Base-by-base conservation (phyloP, 208 protist genomes). In the Acanthamoeba royreba region DNA sequence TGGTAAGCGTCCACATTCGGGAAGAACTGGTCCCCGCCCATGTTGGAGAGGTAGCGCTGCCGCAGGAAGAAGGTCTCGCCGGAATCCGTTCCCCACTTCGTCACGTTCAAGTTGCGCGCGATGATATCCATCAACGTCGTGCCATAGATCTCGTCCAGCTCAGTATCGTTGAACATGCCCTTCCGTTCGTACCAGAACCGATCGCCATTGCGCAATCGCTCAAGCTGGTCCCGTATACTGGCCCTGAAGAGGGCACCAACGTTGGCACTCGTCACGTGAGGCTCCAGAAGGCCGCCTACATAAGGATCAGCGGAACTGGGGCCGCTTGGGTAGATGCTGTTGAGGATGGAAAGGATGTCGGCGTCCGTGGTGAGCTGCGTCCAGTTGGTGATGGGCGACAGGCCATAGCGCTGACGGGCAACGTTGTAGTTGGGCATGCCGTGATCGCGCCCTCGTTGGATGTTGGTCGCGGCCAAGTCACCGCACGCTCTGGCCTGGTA, bases 131-230 rank as follows among this genome's bases (percentile, higher is more conserved):
- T 52, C 2, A 88, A 38, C 8, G 79, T 88, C 79, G 72, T 83
- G 72, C 52, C 52, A 49, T 90, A 33, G 53, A 90, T 46, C 33
- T 35, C 7, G 53, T 43, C 83, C 35, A 90, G 83, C 38, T 90
- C 83, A 42, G 47, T 49, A 0, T 42, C 13, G 42, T 19, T 61
- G 83, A 90, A 90, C 83, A 90, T 90, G 52, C 55, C 83, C 52
- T 43, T 61, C 19, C 83, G 83, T 33, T 95, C 90, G 38, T 49
- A 94, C 58, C 87, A 95, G 86, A 92, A 95, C 8, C 86, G 55
- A 35, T 95, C 93, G 40, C 89, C 93, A 17, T 93, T 43, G 17
- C 83, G 47, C 52, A 94, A 49, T 0, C 86, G 55, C 31, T 94
- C 19, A 53, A 94, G 91, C 92, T 95, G 83, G 33, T 90, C 31